Conservation (phyloP, 2,329 filamentous ascomycete species). For the Calonectria hawksworthii region DNA sequence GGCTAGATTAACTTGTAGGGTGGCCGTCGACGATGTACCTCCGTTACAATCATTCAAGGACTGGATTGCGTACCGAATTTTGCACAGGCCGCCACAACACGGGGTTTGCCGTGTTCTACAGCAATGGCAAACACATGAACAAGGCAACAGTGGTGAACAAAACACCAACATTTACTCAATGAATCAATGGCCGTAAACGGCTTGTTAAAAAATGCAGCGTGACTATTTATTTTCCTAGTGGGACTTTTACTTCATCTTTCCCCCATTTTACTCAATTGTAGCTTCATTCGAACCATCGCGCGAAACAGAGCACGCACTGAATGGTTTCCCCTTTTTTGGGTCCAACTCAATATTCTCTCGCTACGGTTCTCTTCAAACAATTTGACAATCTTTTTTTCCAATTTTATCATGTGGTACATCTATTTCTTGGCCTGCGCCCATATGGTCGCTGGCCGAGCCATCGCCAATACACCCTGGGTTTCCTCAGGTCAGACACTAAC, state of each 20-base stretch:
- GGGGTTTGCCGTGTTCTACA: neutral
- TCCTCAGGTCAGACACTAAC: no score
- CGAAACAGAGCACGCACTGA: neutral
- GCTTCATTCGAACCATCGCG: no score
- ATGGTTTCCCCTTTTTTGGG: neutral
- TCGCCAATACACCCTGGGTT: neutral
- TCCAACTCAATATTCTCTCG: neutral
- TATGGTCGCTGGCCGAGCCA: neutral
- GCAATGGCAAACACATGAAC: neutral
- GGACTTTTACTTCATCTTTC: neutral
- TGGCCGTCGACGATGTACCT: no score
- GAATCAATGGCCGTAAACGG: neutral
- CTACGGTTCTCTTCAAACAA: neutral
- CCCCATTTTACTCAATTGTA: neutral
- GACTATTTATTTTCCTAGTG: neutral
- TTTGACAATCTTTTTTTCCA: neutral
- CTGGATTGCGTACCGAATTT: no score
- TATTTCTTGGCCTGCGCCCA: neutral
- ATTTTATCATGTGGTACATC: neutral
- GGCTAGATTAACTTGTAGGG: no score
- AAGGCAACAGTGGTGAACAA: neutral
- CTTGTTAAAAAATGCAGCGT: no score
- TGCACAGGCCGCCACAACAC: neutral
- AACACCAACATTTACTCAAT: neutral
- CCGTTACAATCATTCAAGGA: no score